A percentile compares a stretch with the other conserved stretches of the same genome.
phyloP scores from a whole-genome alignment of 345 rosid genomes.

The Gossypium rotundifolium region DNA sequence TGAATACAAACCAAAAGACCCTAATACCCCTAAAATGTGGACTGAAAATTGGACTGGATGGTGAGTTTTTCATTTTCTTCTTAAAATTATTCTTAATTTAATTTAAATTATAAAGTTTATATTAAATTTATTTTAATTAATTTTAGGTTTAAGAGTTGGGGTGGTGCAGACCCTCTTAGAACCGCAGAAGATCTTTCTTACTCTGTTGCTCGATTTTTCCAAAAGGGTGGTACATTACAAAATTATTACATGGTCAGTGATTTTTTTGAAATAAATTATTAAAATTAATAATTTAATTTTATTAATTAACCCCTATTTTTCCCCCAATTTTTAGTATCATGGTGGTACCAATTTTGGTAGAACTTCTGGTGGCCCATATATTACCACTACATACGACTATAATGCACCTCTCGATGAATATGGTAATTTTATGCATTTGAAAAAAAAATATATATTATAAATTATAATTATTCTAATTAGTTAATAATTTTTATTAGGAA shows the following conservation, averaged over 20 bases:
- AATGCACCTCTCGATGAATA: too few species aligned
- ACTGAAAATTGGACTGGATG: constrained; percentile 75
- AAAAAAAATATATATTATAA: too few species aligned
- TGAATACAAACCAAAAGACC: constrained; percentile 21
- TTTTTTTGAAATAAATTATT: not conserved
- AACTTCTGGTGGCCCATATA: too few species aligned
- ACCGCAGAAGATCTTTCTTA: constrained; percentile 61
- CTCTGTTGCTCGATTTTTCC: constrained; percentile 53
- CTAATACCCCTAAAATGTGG: constrained; percentile 56
- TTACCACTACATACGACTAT: too few species aligned
- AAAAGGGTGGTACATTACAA: constrained; percentile 51
- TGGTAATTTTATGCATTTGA: too few species aligned
- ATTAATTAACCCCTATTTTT: not conserved
- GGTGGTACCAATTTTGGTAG: constrained; percentile 40
- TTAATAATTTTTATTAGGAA: constrained; percentile 25
- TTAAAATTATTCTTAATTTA: too few species aligned
- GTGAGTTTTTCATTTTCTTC: constrained; percentile 17
- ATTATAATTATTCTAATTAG: not conserved
- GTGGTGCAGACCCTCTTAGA: constrained; percentile 42
- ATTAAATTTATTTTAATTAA: not conserved
- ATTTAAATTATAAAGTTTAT: too few species aligned
- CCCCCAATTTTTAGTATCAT: constrained; percentile 36
- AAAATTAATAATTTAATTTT: not conserved
- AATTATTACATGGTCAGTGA: constrained; percentile 60
- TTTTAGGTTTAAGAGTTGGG: constrained; percentile 50